These are phyloP conservation scores for Sphenostylis stenocarpa DNA, from an alignment of 306 rosid species.

Conservation along the genomic window DNA sequence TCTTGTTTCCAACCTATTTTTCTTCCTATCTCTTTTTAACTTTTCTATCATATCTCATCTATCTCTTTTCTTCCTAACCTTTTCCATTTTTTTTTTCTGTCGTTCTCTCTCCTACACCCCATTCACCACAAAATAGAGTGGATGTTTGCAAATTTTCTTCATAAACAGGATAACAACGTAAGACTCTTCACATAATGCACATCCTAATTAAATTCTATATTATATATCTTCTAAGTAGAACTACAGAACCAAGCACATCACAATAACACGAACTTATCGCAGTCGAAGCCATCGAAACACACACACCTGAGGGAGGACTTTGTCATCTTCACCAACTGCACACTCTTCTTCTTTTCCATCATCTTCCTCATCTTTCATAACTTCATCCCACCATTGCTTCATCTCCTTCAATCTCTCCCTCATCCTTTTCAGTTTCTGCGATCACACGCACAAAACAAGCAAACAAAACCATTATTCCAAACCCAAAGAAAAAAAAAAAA, in stretches of 20 bases:
- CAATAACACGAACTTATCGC: not conserved
- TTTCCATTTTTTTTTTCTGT: too few relatives aligned
- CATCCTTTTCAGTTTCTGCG: constrained; percentile 54
- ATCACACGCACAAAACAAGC: not conserved
- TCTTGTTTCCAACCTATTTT: too few relatives aligned
- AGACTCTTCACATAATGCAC: not conserved
- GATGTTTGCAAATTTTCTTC: too few relatives aligned
- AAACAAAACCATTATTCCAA: not conserved
- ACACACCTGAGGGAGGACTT: constrained; percentile 30
- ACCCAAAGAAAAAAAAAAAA: not conserved
- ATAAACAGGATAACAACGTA: too few relatives aligned
- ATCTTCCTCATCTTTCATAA: constrained; percentile 39
- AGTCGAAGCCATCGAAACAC: not conserved
- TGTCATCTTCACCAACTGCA: not conserved
- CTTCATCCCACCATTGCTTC: constrained; percentile 50
- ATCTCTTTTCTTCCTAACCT: too few relatives aligned
- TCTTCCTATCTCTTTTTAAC: not conserved
- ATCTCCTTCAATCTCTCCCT: constrained; percentile 47
- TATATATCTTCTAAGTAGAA: not conserved
- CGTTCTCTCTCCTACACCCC: not conserved
- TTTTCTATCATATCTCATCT: not conserved
- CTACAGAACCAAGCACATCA: not conserved
- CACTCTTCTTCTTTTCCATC: constrained; percentile 19
- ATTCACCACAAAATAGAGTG: too few relatives aligned
- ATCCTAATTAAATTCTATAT: not conserved